These are phyloP conservation scores for Trametes villosa DNA, from an alignment of 768 basidiomycete species.

Conservation along the genomic window DNA sequence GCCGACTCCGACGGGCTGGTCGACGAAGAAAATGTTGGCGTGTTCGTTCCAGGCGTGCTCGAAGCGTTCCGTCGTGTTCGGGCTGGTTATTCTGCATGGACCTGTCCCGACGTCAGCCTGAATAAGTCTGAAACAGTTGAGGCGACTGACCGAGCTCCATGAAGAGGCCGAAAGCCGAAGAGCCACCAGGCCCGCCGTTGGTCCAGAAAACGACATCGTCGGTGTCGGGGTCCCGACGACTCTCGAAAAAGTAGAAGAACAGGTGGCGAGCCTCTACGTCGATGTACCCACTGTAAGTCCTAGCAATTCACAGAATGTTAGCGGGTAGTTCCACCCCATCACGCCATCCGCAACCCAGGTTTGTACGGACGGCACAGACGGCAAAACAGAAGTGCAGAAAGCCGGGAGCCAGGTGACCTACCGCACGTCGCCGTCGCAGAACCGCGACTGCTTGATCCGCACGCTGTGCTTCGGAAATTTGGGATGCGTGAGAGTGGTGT, in stretches of 20 bases:
- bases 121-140: background rate
- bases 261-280: constrained; percentile 60
- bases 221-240: constrained; percentile 38
- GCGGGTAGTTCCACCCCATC: constrained; percentile 35
- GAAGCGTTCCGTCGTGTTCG: constrained; percentile 55
- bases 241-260: constrained; percentile 55
- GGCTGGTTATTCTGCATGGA: constrained; percentile 67
- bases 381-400: background rate
- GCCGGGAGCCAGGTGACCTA: constrained; percentile 6
- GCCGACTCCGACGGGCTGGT: constrained; percentile 44
- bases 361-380: background rate
- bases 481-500: constrained; percentile 47
- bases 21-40: constrained; percentile 58
- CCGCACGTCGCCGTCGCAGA: constrained; percentile 46
- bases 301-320: constrained; percentile 54
- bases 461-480: constrained; percentile 48
- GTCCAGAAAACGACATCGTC: constrained; percentile 42
- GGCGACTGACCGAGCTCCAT: constrained; percentile 53
- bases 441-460: constrained; percentile 46
- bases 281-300: constrained; percentile 73
- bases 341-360: constrained; percentile 9
- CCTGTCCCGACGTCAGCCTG: constrained; percentile 43
- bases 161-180: constrained; percentile 41
- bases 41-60: constrained; percentile 71
- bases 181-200: constrained; percentile 39